phyloP scores from a whole-genome alignment of 176 grass and related monocot genomes.

The Ananas comosus region DNA sequence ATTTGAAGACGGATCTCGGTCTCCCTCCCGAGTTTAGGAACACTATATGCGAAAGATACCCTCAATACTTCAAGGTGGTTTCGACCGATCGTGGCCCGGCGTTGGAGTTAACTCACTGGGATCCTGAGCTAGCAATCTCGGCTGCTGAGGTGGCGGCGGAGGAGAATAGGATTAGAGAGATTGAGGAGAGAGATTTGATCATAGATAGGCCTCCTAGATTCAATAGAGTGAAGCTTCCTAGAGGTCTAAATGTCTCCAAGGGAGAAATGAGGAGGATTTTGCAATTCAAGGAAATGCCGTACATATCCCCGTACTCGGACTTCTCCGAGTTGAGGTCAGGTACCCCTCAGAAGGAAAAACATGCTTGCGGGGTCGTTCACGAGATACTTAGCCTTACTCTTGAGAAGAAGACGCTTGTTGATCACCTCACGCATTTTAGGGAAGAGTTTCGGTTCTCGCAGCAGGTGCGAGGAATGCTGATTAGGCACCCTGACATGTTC shows the following conservation, averaged over 20 bases:
- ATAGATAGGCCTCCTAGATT: constrained; percentile 77
- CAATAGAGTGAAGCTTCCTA: constrained; percentile 63
- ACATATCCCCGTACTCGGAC: constrained; percentile 78
- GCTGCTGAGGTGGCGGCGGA: constrained; percentile 70
- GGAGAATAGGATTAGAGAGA: constrained; percentile 53
- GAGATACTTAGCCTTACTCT: constrained; percentile 86
- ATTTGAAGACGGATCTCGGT: constrained; percentile 75
- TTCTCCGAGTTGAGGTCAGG: constrained; percentile 57
- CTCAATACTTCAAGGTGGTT: constrained; percentile 71
- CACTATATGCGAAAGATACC: constrained; percentile 73
- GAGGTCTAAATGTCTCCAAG: constrained; percentile 57
- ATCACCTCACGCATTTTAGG: constrained; percentile 82
- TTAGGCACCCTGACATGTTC: constrained; percentile 87
- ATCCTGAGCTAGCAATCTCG: constrained; percentile 59
- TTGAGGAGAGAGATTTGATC: constrained; percentile 67
- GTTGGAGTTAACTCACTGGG: constrained; percentile 90
- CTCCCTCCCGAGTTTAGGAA: constrained; percentile 68
- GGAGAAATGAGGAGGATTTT: constrained; percentile 54
- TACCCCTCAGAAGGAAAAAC: constrained; percentile 71
- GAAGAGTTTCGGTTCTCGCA: constrained; percentile 95
- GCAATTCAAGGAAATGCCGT: constrained; percentile 54
- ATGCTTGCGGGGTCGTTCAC: constrained; percentile 76
- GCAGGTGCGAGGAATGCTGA: constrained; percentile 74
- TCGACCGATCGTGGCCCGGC: constrained; percentile 68
- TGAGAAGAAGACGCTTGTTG: constrained; percentile 79